Conservation (phyloP, 1,284 basidiomycete species). For the Chiua sp. region DNA sequence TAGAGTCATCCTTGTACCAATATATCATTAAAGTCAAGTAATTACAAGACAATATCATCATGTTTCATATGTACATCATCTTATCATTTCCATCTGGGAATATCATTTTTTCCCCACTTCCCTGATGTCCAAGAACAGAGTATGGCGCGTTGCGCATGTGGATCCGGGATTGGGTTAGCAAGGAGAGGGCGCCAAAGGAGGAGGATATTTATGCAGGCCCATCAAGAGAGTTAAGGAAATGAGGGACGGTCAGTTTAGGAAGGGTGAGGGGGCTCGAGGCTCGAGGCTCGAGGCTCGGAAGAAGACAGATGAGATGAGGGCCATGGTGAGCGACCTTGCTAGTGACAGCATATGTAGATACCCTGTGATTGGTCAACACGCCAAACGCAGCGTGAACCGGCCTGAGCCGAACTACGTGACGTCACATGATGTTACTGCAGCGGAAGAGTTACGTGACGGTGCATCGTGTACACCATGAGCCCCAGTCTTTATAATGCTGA, state of each 20-base stretch:
- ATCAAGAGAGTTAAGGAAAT: conserved; percentile 36
- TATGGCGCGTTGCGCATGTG: conserved; percentile 53
- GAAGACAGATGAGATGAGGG: neutral
- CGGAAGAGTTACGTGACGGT: no score
- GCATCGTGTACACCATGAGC: no score
- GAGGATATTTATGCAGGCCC: conserved; percentile 35
- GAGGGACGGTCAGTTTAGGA: conserved; percentile 27
- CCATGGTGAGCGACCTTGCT: no score
- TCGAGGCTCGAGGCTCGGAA: neutral
- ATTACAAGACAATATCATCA: no score
- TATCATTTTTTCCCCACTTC: no score
- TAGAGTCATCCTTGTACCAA: no score
- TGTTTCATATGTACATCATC: no score
- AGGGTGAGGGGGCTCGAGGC: neutral
- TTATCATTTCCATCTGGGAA: no score
- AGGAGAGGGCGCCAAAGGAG: conserved; percentile 56
- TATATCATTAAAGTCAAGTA: no score
- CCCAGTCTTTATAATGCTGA: no score
- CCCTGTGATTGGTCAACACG: neutral
- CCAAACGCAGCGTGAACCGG: neutral
- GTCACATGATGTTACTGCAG: no score
- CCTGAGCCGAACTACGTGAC: no score
- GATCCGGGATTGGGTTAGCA: conserved; percentile 72
- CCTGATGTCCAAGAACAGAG: conserved; percentile 28
- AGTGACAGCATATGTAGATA: neutral